Base-by-base conservation (phyloP, 148 eudicot genomes). In the Amaranthus hypochondriacus region DNA sequence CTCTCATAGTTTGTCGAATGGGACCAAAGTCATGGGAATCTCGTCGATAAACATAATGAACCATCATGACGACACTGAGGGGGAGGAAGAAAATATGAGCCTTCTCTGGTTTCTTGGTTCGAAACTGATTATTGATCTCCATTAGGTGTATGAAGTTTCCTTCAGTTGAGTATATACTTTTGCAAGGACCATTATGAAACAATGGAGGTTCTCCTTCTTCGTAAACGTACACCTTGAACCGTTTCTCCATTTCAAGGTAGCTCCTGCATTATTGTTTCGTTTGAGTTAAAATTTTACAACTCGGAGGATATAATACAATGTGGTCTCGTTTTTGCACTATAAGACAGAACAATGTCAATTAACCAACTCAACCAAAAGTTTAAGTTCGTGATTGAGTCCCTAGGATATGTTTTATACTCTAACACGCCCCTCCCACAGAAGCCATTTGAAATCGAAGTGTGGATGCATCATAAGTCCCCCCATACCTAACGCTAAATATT, bases 201-300 rank as follows among this genome's bases (percentile, higher is more conserved):
- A 90, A n/a, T 0, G 97, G 97, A 0, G 88, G 86, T 48, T 89
- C 94, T 4, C 97, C 93, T 76, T 91, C 94, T 66, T 82, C 83
- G 48, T 91, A 91, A 6, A 91, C 85, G 71, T 71, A 91, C 56
- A 91, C 86, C 75, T 86, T 91, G 53, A 91, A 78, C 58, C 56
- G 76, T 73, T 80, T 87, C 79, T 89, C 97, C 97, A 91, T 91
- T 79, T 91, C 94, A 81, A 87, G 47, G 73, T 89, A 91, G 81
- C 96, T 90, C 89, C 96, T 90, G 80, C 62, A 73, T 18, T 52
- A 49, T 51, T 9, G 56, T 28, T 28, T 28, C 39, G 39, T 28
- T 28, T 28, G 39, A 28, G 39, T 28, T 28, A 28, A 28, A 28
- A 28, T 28, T 28, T 28, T 28, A 28, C 39, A 28, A 28, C 39